Base-by-base conservation (phyloP, 2,329 filamentous ascomycete species). In the Xylaria sp. region DNA sequence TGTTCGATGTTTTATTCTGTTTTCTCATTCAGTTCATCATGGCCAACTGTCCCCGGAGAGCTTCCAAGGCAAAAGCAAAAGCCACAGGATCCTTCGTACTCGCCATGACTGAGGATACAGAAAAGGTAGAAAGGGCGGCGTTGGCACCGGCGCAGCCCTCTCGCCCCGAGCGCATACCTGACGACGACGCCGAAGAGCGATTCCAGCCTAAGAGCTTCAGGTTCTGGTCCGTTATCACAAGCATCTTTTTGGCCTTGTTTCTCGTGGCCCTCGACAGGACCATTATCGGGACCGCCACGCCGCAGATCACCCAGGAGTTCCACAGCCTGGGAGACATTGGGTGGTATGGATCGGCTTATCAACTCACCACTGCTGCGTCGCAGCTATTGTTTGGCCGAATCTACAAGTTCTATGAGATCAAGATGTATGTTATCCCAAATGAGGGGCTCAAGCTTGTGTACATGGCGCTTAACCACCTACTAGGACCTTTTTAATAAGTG, bases 331-430 rank as follows among this genome's bases (percentile, higher is more conserved):
- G 81, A 1, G 86, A 89, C 63, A 84, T 88, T 58, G 85, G 85
- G 53, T 89, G 86, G 86, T 88, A 88, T 71, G 85, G 83, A 4
- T 85, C 83, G 37, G 81, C 84, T 1, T 87, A 87, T 70, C 83
- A 87, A 78, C 76, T 88, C 64, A 86, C 85, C 11, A 84, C 83
- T 2, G 80, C 83, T 6, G 82, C 83, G n/a, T 81, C 79, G 17
- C 81, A 85, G 67, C 76, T 84, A 3, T 68, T 85, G 8, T 85
- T 83, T 68, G 83, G 84, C 6, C 77, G 82, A 38, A 77, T 86
- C 38, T 86, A 84, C 71, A 80, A 79, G 63, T 83, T 83, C 64
- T 86, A 84, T 66, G 77, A 80, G 58, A 75, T 82, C 63, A 81
- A 83, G 59, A 78, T 74, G 75, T 82, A 65, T 65, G 77, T 68